phyloP scores from a whole-genome alignment of 805 yeast genomes.

The Metschnikowia gruessii region DNA sequence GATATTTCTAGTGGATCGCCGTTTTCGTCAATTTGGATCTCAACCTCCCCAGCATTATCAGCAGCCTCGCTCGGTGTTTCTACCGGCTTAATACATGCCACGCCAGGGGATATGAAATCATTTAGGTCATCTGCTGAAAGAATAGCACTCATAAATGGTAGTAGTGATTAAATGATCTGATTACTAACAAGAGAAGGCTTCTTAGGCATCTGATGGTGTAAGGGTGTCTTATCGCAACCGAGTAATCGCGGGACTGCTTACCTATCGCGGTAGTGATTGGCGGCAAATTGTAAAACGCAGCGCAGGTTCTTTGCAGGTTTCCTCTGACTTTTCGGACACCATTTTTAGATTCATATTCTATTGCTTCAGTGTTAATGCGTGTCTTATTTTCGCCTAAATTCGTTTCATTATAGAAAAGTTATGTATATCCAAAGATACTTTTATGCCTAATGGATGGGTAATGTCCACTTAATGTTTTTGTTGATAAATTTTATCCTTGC shows the following conservation, averaged over 20 bases:
- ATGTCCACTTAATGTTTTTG: no score
- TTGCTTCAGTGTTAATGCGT: no score
- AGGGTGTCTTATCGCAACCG: neutral
- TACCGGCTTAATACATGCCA: constrained; percentile 90
- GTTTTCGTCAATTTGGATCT: constrained; percentile 54
- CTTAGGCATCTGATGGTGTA: constrained; percentile 6
- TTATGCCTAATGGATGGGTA: no score
- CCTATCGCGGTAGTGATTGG: constrained; percentile 4
- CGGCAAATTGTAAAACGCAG: neutral
- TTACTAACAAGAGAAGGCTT: constrained; percentile 2
- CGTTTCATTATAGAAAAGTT: no score
- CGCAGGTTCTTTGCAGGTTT: no score
- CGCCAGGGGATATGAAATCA: constrained; percentile 91
- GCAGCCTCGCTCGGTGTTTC: constrained; percentile 37
- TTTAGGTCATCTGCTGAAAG: constrained; percentile 87
- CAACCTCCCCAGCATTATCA: constrained; percentile 27
- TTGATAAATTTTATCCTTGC: no score
- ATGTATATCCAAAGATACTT: no score
- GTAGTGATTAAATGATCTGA: neutral
- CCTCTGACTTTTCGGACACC: no score
- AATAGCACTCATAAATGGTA: constrained; percentile 71
- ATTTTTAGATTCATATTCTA: no score
- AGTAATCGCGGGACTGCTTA: constrained; percentile 4
- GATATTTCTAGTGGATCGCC: constrained; percentile 71
- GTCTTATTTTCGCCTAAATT: no score